Conservation (phyloP, 2,329 filamentous ascomycete species). For the Colletotrichum filicis region DNA sequence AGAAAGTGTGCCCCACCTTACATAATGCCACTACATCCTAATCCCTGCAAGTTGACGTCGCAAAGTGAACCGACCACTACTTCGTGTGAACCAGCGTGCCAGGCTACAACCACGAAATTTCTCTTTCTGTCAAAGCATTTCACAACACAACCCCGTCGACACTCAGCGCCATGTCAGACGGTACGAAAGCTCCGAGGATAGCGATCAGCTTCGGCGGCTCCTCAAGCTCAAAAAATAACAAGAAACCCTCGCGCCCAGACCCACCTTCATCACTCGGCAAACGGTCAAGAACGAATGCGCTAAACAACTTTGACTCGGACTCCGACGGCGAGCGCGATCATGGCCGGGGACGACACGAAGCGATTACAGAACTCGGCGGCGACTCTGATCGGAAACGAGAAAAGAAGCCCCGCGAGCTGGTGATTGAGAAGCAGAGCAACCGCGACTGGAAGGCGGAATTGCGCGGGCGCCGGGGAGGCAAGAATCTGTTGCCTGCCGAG, state of each 20-base stretch:
- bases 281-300: slow-evolving; percentile 54
- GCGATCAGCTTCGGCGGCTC: slow-evolving; percentile 36
- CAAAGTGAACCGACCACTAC: slow-evolving; percentile 13
- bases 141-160: not conserved
- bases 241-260: slow-evolving; percentile 16
- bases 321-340: slow-evolving; percentile 42
- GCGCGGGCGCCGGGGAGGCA: slow-evolving; percentile 58
- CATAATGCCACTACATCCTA: not conserved
- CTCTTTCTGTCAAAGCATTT: not conserved
- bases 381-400: slow-evolving; percentile 50
- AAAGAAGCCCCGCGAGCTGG: slow-evolving; percentile 49
- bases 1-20: slow-evolving; percentile 17
- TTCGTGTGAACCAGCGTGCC: slow-evolving; percentile 11
- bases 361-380: slow-evolving; percentile 61
- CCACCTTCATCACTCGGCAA: slow-evolving; percentile 61
- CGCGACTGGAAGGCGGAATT: slow-evolving; percentile 71
- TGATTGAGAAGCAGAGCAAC: slow-evolving; percentile 70
- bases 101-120: not conserved
- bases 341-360: slow-evolving; percentile 50
- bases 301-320: slow-evolving; percentile 56
- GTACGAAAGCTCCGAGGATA: slow-evolving; percentile 27
- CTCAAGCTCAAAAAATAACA: slow-evolving; percentile 21
- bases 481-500: slow-evolving; percentile 67
- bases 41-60: slow-evolving; percentile 33
- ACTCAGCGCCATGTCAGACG: slow-evolving; percentile 29